Evolutionary conservation across 352 stramenopile genomes (phyloP).

Genomic region (Pythium phragmitis): DNA sequence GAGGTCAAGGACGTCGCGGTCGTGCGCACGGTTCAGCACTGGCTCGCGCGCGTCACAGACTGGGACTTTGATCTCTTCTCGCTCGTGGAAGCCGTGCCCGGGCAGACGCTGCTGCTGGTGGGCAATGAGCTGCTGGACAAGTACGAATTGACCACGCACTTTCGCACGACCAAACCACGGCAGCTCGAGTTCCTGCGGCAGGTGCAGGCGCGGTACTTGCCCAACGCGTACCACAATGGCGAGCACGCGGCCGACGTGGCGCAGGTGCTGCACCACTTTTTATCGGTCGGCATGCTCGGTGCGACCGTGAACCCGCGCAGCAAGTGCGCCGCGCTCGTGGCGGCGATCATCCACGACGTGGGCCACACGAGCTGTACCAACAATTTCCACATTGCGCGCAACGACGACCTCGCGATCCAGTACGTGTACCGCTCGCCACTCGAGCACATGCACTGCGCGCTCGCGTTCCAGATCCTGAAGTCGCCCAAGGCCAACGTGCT

Average conservation of each 20-base stretch:
- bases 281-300: slow-evolving; percentile 50
- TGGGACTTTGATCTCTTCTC: slow-evolving; percentile 78
- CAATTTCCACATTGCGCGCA: slow-evolving; percentile 84
- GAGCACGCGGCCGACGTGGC: slow-evolving; percentile 83
- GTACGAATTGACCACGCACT: slow-evolving; percentile 63
- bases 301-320: slow-evolving; percentile 54
- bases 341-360: slow-evolving; percentile 83
- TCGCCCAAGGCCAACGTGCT: slow-evolving; percentile 70
- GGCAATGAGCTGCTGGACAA: slow-evolving; percentile 74
- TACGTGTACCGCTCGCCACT: slow-evolving; percentile 84
- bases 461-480: slow-evolving; percentile 80
- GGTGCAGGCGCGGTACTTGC: slow-evolving; percentile 63
- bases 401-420: slow-evolving; percentile 76
- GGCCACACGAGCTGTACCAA: slow-evolving; percentile 88
- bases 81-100: slow-evolving; percentile 50
- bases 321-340: slow-evolving; percentile 72
- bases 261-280: slow-evolving; percentile 73
- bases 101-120: slow-evolving; percentile 65
- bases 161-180: slow-evolving; percentile 50
- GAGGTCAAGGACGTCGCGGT: slow-evolving; percentile 46
- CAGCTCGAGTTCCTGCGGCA: slow-evolving; percentile 62
- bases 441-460: slow-evolving; percentile 86
- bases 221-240: slow-evolving; percentile 85
- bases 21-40: slow-evolving; percentile 48
- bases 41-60: slow-evolving; percentile 50